Evolutionary conservation across 2,329 filamentous ascomycete species (phyloP), one percentile per base, ranked within the genome.

Genomic region (Ophioceras dolichostomum): DNA sequence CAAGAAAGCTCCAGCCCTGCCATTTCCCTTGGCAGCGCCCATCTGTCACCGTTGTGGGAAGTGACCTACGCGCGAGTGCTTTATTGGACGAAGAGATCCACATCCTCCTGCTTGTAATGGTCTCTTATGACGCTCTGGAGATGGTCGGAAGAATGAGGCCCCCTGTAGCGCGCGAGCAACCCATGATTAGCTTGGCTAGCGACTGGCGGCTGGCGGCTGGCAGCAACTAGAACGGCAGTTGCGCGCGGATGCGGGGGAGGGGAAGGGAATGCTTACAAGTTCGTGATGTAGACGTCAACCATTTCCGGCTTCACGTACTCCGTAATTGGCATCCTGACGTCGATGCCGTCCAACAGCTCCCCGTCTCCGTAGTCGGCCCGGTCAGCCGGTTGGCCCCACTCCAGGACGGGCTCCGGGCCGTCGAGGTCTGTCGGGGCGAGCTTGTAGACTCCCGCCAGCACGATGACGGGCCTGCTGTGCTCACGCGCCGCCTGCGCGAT

Each of bases 391-490:
- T 88, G 79, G 13, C 86, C 89, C 62, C 86, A 86, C 60, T 95
- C 89, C 41, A 94, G 83, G 42, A 94, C 64, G 4, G 78, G 76
- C 12, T 37, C 35, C 22, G 22, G 8, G 22, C 22, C 22, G 45
- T 86, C 81, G 37, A 83, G 79, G 49, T 91, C 79, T 49, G 87
- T 88, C 1, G 87, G 83, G 47, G 85, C 93, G 39, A 98, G 73
- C 60, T 94, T 94, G 67, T 95, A 96, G 16, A 96, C 80, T 22
- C 87, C 89, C 37, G 82, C 83, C 31, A 98, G 73, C 3, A 93
- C 85, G 18, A 96, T 79, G 14, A 98, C 88, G 0, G 87, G 83
- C 18, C 81, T 85, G 45, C 80, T 76, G 50, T 88, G 81, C 46
- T 82, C 78, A 53, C 81, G 82, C 12, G 91, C 91, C 7, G 88